Base-by-base conservation (phyloP, 2,329 filamentous ascomycete genomes). In the Beauveria medogensis region DNA sequence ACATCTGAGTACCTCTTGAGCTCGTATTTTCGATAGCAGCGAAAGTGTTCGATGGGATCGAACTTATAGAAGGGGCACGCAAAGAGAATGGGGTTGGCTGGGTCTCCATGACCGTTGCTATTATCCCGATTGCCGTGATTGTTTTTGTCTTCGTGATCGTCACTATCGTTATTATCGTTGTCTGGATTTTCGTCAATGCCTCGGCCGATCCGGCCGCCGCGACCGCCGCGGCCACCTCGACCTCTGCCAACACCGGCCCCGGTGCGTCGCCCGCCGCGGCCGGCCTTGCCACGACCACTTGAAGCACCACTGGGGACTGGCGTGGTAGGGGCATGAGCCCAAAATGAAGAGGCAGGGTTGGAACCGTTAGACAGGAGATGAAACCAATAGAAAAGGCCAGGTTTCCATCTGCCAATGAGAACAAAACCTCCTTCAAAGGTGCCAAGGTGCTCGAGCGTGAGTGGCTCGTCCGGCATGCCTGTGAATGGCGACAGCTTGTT, bases 1-100 rank as follows among this genome's bases (percentile, higher is more conserved):
- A 60, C 58, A 26, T 60, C 58, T 0, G 43, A 50, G n/a, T 55
- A 55, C 9, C 58, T 28, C 8, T n/a, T 55, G 34, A 60, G 10
- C 5, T 60, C 51, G 24, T 55, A 60, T 20, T 60, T 60, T 14
- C 51, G 22, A 22, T 40, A 60, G 22, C 58, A 60, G 9, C 58
- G 43, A 30, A 60, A 22, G 14, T 55, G 30, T 2, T 2, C 20
- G 10, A 2, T 28, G 10, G 58, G 58, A 9, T 55, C 50, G 9
- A 54, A 50, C 24, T 60, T 60, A 34, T 55, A 60, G 30, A 60
- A 60, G 5, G 58, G 58, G 26, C 58, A 60, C 18, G 51, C 58
- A 6, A 22, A 60, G 40, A 20, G 50, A 18, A 20, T 28, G 7
- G n/a, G 9, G 6, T 18, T 14, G 8, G 12, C 43, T 2, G 10